Base-by-base conservation (phyloP, 2,329 filamentous ascomycete species). In the Aspergillus tamarii region DNA sequence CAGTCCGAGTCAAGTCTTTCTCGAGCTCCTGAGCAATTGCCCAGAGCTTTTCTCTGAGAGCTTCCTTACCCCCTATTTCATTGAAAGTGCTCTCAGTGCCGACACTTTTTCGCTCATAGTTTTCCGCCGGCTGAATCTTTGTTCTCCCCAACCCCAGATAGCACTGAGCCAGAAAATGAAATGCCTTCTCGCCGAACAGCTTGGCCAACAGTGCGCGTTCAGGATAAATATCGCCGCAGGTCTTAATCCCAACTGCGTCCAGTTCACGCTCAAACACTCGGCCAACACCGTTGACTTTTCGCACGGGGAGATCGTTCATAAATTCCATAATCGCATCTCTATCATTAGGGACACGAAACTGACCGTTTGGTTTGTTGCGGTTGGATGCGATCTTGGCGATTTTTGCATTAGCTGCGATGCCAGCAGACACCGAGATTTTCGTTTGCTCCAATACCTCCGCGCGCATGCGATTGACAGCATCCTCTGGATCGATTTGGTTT, bases 341-440 rank as follows among this genome's bases (percentile, higher is more conserved):
- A 46, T 96, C 89, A 59, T 85, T 91, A 0, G 90, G 85, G 1
- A 98, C 82, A 11, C 87, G 80, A 70, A 91, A 98, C 74, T 98
- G 95, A 0, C 95, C 95, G 70, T 99, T 96, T 0, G 95, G 95
- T 74, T 99, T 99, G 78, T 98, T 97, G 76, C 91, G 88, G 74
- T 99, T 97, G 21, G 93, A 96, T 71, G 91, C 93, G 36, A 99
- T 97, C 78, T 99, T 99, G 34, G 95, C 94, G 16, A 99, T 84
- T 74, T 93, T 94, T 0, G 94, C 90, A 76, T 99, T 99, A 1
- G 93, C 91, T 0, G 93, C 94, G 64, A 99, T 97, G 0, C 95
- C 95, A 0, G 94, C 95, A 19, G 94, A 97, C 4, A 99, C 90
- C 0, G 94, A 97, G 62, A 99, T 89, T 45, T 90, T 88, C 0